These are phyloP conservation scores for Venturia aucupariae DNA, from an alignment of 2,329 filamentous ascomycete genomes.

Conservation along the genomic window DNA sequence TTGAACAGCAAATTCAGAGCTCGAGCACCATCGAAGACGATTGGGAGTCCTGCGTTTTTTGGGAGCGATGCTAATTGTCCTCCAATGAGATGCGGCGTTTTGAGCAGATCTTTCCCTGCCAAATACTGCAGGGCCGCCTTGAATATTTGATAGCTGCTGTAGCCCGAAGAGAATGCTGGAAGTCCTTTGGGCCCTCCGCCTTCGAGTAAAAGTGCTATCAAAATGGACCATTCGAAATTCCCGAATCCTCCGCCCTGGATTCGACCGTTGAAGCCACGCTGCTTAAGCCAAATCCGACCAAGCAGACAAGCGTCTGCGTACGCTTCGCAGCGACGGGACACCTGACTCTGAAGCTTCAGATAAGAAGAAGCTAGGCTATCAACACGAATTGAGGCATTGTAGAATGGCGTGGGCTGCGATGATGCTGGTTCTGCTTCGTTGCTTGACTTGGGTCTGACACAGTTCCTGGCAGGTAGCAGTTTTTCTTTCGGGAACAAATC, in stretches of 20 bases:
- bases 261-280: conserved; percentile 67
- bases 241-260: conserved; percentile 79
- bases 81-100: conserved; percentile 47
- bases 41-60: conserved; percentile 45
- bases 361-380: conserved; percentile 67
- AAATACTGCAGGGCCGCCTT: conserved; percentile 89
- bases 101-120: conserved; percentile 60
- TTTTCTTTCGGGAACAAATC: conserved; percentile 63
- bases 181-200: conserved; percentile 64
- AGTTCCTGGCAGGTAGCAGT: conserved; percentile 59
- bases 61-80: conserved; percentile 26
- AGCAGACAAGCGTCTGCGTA: conserved; percentile 80
- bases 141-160: conserved; percentile 89
- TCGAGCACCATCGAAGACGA: conserved; percentile 67
- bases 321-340: conserved; percentile 57
- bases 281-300: conserved; percentile 79
- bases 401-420: conserved; percentile 60
- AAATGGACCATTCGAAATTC: conserved; percentile 79
- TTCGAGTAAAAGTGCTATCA: conserved; percentile 71
- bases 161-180: conserved; percentile 64
- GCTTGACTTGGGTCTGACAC: conserved; percentile 50
- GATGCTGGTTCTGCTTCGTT: conserved; percentile 17
- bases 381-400: conserved; percentile 76
- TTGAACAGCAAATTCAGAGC: conserved; percentile 81
- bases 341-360: conserved; percentile 63